Evolutionary conservation across 139 green algal species (phyloP), one percentile per base, ranked within the genome.

Genomic region (Picochlorum sp.): DNA sequence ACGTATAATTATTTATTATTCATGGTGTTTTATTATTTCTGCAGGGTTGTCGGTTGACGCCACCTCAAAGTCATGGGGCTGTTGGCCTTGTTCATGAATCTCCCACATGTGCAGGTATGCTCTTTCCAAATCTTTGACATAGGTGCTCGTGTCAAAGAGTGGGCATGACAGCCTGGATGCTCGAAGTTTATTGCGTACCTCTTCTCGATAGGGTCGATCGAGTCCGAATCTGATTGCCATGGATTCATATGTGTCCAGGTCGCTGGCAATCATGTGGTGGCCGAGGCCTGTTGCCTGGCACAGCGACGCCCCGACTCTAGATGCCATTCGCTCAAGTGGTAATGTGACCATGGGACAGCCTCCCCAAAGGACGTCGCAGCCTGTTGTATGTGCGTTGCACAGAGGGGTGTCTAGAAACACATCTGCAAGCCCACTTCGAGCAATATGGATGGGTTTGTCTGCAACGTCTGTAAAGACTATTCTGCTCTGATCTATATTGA

Each of bases 401-500:
- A 85, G 61, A 2, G 90, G 86, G 2, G 90, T 96, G 86, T 96
- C 90, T 45, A 96, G 71, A 74, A 95, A 95, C 20, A 96, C 79
- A 66, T 96, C 90, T 11, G 87, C 90, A n/a, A 94, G 69, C 8
- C 74, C 82, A 57, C 61, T 81, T 52, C 89, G 82, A 15, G 62
- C 54, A 59, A 96, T 89, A 80, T 96, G 90, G 24, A 87, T 15
- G 15, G 84, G 75, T 80, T 95, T 95, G 55, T 71, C 65, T 6
- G 86, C 90, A 3, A 96, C 90, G 61, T 96, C 88, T 1, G 89
- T 95, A 80, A 96, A 96, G 47, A 96, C 82, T 71, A 96, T 84
- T 45, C 90, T 75, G 20, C 63, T 65, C 8, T 72, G 66, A 50
- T 83, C 75, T 3, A 95, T 47, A 30, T 89, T 89, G 0, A 57